These are phyloP conservation scores for Cyclotella atomus DNA, from an alignment of 108 stramenopile genomes.

Conservation along the genomic window DNA sequence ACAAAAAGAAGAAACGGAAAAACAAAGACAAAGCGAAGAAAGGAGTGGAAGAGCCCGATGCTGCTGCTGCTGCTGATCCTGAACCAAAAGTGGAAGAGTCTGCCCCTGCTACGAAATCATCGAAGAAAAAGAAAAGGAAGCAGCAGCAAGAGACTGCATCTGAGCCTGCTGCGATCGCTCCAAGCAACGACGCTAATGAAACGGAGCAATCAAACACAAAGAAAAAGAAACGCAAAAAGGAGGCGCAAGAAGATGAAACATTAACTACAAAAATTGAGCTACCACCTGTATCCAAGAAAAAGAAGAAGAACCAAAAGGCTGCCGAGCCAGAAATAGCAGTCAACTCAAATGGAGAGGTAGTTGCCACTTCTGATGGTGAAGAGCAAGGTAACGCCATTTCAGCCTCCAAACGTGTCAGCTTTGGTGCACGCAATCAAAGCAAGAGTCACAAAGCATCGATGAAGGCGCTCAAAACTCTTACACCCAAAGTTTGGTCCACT, in stretches of 20 bases:
- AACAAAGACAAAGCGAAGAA: conserved; percentile 39
- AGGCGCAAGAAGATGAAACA: no score
- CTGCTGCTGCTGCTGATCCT: background rate
- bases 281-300: conserved; percentile 4
- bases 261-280: background rate
- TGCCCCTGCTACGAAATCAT: conserved; percentile 13
- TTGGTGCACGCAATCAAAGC: conserved; percentile 65
- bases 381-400: conserved; percentile 1
- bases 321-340: conserved; percentile 32
- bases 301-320: conserved; percentile 52
- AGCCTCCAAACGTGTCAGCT: conserved; percentile 65
- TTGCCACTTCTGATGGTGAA: conserved; percentile 27
- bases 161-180: background rate
- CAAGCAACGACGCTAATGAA: background rate
- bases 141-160: background rate
- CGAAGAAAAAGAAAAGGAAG: conserved; percentile 34
- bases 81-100: conserved; percentile 30
- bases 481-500: conserved; percentile 49
- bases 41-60: no score
- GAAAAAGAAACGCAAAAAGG: conserved; percentile 12
- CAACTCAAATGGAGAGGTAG: background rate
- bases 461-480: conserved; percentile 67
- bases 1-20: conserved; percentile 50
- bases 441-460: conserved; percentile 86
- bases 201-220: conserved; percentile 14